Evolutionary conservation across 345 rosid genomes (phyloP), one percentile per base, ranked within the genome.

Genomic region (Atalantia buxifolia): DNA sequence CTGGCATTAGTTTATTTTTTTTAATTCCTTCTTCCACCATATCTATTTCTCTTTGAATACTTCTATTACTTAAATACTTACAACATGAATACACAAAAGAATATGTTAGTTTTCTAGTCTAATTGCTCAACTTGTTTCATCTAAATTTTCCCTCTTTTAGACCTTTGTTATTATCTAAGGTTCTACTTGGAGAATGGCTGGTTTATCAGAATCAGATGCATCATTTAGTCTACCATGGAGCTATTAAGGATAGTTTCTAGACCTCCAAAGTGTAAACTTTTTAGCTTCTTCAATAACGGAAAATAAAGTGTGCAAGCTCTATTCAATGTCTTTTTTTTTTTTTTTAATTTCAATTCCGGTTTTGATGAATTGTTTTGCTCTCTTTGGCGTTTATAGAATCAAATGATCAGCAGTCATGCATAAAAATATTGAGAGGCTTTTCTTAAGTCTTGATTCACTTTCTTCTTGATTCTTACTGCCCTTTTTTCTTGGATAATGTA

Each of bases 401-500:
- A 57, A 30, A 16, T n/a, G 19, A 24, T n/a, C 57, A 61, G 78
- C 33, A 31, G 33, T 48, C 68, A 33, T 50, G 8, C 48, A 12
- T 63, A 36, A 61, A 48, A 74, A 19, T 45, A 65, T 33, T 27
- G 18, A 18, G 66, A 53, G 71, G 50, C 16, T 35, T n/a, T 66
- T 55, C 61, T 9, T 36, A 16, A 66, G 73, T 59, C 36, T 68
- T 68, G 28, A 59, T 31, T 68, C 31, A 27, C 16, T 81, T 72
- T 63, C 59, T 50, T 36, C 28, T 81, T 56, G 77, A 57, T 80
- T 69, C 24, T 79, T 40, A 61, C 60, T 9, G 59, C 30, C 10
- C 19, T 61, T 40, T 80, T 75, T 74, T 75, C 77, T 72, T 83
- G 83, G 81, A 59, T 79, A 69, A 70, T 85, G 80, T 81, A 94